These are phyloP conservation scores for Copromyces sp. DNA, from an alignment of 495 filamentous ascomycete species.

Conservation along the genomic window DNA sequence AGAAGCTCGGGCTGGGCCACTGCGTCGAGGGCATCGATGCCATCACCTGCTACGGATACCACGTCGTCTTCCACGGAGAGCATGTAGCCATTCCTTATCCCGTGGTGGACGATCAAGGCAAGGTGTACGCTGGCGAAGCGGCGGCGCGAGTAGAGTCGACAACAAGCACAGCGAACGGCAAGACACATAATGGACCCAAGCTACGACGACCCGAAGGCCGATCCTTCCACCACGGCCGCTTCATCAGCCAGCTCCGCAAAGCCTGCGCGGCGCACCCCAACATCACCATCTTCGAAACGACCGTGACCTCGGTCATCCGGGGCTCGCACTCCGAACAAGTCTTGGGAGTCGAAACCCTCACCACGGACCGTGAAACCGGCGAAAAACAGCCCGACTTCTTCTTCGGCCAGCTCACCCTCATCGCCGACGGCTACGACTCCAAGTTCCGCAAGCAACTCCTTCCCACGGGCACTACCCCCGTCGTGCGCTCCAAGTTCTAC, in stretches of 20 bases:
- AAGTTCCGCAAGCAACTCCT: slow-evolving; percentile 83
- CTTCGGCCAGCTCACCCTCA: slow-evolving; percentile 77
- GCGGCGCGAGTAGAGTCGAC: slow-evolving; percentile 8
- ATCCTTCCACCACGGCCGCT: slow-evolving; percentile 75
- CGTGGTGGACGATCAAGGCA: slow-evolving; percentile 21
- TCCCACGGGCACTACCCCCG: slow-evolving; percentile 41
- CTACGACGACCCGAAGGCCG: slow-evolving; percentile 49
- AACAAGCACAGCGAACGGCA: not conserved
- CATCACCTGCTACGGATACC: slow-evolving; percentile 71
- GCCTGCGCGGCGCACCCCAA: slow-evolving; percentile 58
- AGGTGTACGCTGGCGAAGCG: slow-evolving; percentile 4
- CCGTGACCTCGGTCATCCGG: slow-evolving; percentile 52
- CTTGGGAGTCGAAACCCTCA: slow-evolving; percentile 64
- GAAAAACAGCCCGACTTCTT: slow-evolving; percentile 57
- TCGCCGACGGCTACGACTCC: slow-evolving; percentile 88
- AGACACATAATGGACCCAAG: slow-evolving; percentile 8
- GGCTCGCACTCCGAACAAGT: slow-evolving; percentile 50
- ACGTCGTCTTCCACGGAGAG: slow-evolving; percentile 72
- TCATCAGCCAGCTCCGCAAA: slow-evolving; percentile 63
- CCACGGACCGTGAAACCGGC: slow-evolving; percentile 40
- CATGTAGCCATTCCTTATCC: slow-evolving; percentile 74
- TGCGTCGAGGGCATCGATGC: slow-evolving; percentile 89
- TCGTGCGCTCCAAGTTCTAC: slow-evolving; percentile 76
- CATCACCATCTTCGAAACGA: slow-evolving; percentile 65
- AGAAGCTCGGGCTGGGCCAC: slow-evolving; percentile 65